Base-by-base conservation (phyloP, 2,329 filamentous ascomycete species). In the Claviceps sp. region DNA sequence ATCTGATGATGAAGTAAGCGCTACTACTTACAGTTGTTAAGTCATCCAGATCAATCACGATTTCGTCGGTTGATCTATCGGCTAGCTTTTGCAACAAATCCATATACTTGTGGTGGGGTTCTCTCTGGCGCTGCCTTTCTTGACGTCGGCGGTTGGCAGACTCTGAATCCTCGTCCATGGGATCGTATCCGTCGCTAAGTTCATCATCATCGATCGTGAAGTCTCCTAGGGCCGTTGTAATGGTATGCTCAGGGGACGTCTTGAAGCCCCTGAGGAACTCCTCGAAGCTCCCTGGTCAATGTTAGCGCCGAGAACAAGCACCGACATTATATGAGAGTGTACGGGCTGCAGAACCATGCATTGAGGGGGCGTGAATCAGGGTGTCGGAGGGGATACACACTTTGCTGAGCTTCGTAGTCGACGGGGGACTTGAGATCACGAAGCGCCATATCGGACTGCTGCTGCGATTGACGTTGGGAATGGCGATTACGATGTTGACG, bases 241-340 rank as follows among this genome's bases (percentile, higher is more conserved):
- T 82, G 54, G 84, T 79, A 54, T 76, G 78, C 67, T 76, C 81
- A 52, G 73, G 85, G 63, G 76, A 83, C 52, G 84, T 84, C 73
- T 98, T 97, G 81, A 94, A 98, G 57, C 82, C 82, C 61, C 78
- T 75, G 56, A 98, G 75, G 66, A 98, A 98, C 63, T 86, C 82
- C 70, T 95, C 84, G 68, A 98, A 93, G 49, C 85, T 85, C 60
- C 69, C 87, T 91, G 60, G 46, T 51, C 49, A 14, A 47, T 22
- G 30, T 54, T 42, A 54, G 52, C 38, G 34, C 36, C 40, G 9
- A 34, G 6, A 2, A 34, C 16, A 30, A 5, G 16, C 22, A 11
- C 9, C 30, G 30, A 1, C 9, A 11, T 34, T 34, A 11, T 4
- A 34, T 11, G 14, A 5, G 24, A 13, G 41, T 18, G 11, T 11